Conservation (phyloP, 371 early-diverging fungal genomes). For the Dinochytrium kinnereticum region DNA sequence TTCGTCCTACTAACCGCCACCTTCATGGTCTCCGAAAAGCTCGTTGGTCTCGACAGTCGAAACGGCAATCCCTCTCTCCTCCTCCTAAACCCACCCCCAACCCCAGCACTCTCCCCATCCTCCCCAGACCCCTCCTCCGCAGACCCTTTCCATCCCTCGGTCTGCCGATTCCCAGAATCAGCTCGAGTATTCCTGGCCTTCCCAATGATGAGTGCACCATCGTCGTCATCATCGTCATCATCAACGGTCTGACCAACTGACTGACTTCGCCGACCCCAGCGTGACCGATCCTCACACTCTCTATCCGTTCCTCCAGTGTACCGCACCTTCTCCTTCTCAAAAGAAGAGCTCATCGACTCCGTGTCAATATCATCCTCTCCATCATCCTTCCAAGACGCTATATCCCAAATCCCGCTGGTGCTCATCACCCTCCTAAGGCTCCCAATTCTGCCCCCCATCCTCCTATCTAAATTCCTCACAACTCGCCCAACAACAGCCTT, state of each 20-base stretch:
- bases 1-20: slow-evolving; percentile 44
- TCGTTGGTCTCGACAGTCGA: slow-evolving; percentile 12
- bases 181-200: background rate
- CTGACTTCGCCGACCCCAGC: background rate
- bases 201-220: slow-evolving; percentile 1
- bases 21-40: slow-evolving; percentile 35
- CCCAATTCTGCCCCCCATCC: slow-evolving; percentile 43
- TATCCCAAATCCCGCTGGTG: slow-evolving; percentile 12
- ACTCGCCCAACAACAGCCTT: slow-evolving; percentile 60
- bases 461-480: slow-evolving; percentile 42
- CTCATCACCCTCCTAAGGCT: slow-evolving; percentile 26
- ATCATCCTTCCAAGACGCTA: slow-evolving; percentile 13
- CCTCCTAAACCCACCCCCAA: background rate
- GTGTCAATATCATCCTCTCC: background rate
- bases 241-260: background rate
- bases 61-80: slow-evolving; percentile 11
- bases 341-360: background rate
- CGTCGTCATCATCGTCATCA: background rate
- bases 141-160: background rate
- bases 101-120: background rate
- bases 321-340: background rate
- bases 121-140: background rate
- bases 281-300: no score
- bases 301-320: no score
- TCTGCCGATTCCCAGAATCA: background rate